phyloP scores from a whole-genome alignment of 192 early-diverging fungal species.

The Linnemannia elongata region DNA sequence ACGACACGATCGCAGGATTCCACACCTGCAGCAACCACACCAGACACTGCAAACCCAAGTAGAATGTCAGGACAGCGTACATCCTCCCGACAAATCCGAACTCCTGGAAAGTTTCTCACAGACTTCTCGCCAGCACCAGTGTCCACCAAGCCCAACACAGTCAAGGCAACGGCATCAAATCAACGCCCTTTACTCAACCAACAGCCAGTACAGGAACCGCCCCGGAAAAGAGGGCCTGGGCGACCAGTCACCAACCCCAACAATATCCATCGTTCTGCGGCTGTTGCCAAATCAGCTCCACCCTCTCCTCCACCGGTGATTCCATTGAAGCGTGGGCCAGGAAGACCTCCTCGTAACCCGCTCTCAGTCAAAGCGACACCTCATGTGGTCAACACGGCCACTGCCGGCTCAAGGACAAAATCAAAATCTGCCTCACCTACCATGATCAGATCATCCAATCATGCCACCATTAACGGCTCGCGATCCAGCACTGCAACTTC shows the following conservation, averaged over 20 bases:
- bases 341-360: constrained; percentile 52
- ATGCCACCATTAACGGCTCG: not conserved
- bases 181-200: constrained; percentile 30
- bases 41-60: not conserved
- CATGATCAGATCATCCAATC: constrained; percentile 16
- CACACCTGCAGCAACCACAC: not conserved
- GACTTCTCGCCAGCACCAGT: not conserved
- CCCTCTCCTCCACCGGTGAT: constrained; percentile 24
- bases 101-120: constrained; percentile 27
- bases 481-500: constrained; percentile 16
- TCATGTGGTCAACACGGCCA: not conserved
- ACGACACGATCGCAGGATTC: not conserved
- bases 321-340: constrained; percentile 51
- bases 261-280: not conserved
- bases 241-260: constrained; percentile 21
- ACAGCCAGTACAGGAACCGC: constrained; percentile 2
- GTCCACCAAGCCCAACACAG: not conserved
- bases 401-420: constrained; percentile 10
- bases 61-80: constrained; percentile 27
- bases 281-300: not conserved
- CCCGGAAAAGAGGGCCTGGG: constrained; percentile 32
- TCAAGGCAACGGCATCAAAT: constrained; percentile 36
- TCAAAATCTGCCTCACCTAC: constrained; percentile 42
- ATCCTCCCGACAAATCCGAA: constrained; percentile 29
- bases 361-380: not conserved